phyloP scores from a whole-genome alignment of 352 stramenopile species.

The Pythium sp. region DNA sequence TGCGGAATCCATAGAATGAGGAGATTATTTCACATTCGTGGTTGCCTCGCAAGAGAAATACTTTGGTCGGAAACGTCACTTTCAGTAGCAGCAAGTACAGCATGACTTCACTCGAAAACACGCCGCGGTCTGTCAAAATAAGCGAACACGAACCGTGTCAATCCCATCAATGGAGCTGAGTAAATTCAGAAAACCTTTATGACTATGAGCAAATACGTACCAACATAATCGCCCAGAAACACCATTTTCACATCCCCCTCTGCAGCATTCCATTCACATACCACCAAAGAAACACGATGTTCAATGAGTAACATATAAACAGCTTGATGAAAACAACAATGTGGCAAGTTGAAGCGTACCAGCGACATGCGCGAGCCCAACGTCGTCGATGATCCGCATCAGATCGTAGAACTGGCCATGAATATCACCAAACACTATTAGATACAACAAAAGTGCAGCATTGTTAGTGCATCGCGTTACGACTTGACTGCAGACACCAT shows the following conservation, averaged over 20 bases:
- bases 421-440: conserved; percentile 74
- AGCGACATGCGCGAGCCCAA: conserved; percentile 32
- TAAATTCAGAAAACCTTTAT: background rate
- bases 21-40: conserved; percentile 87
- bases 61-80: conserved; percentile 48
- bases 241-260: conserved; percentile 54
- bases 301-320: background rate
- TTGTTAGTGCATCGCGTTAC: background rate
- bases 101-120: conserved; percentile 82
- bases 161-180: background rate
- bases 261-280: conserved; percentile 9
- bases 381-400: conserved; percentile 55
- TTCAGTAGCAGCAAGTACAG: conserved; percentile 78
- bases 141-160: background rate
- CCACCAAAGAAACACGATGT: background rate
- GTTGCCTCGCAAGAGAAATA: conserved; percentile 73
- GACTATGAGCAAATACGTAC: conserved; percentile 20
- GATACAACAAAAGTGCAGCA: background rate
- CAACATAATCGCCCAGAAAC: conserved; percentile 80
- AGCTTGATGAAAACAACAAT: background rate
- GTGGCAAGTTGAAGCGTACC: conserved; percentile 20
- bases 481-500: conserved; percentile 1
- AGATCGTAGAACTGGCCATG: conserved; percentile 84
- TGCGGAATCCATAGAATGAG: conserved; percentile 82
- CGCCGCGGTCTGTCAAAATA: conserved; percentile 49